Conservation (phyloP, 75 land plant species). For the Picea glauca region DNA sequence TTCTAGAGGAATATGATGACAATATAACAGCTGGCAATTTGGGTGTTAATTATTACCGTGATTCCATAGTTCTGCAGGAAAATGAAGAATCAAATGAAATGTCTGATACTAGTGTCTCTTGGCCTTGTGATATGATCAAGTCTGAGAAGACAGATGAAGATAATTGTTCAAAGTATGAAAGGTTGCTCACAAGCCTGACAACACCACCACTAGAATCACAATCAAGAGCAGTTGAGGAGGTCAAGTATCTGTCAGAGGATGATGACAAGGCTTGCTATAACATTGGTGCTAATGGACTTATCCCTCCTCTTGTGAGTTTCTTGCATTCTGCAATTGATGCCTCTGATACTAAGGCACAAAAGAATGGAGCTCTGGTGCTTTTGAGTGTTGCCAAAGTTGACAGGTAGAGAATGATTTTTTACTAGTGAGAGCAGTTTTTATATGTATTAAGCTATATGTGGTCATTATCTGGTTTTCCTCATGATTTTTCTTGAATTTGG, state of each 20-base stretch:
- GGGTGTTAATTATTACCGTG: constrained; percentile 19
- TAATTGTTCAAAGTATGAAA: constrained; percentile 11
- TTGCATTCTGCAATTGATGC: constrained; percentile 33
- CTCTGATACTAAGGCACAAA: constrained; percentile 43
- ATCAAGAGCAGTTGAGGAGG: constrained; percentile 41
- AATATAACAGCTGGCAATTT: constrained; percentile 13
- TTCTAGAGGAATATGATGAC: constrained; percentile 5
- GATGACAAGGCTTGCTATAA: constrained; percentile 25
- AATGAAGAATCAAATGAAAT: neutral
- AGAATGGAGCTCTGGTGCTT: constrained; percentile 45
- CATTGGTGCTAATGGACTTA: constrained; percentile 33
- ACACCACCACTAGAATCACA: constrained; percentile 39
- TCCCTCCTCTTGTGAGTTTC: constrained; percentile 45
- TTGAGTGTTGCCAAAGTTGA: constrained; percentile 44
- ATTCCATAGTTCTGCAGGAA: constrained; percentile 13
- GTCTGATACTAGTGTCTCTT: neutral
- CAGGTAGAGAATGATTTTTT: constrained; percentile 41
- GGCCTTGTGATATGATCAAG: constrained; percentile 8
- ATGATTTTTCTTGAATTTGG: neutral
- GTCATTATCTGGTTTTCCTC: neutral
- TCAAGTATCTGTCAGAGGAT: constrained; percentile 28
- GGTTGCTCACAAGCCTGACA: constrained; percentile 24
- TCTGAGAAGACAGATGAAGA: constrained; percentile 12
- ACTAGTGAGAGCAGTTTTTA: neutral
- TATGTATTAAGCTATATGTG: neutral